phyloP scores from a whole-genome alignment of 2,329 filamentous ascomycete species.

The Purpureocillium lavendulum region DNA sequence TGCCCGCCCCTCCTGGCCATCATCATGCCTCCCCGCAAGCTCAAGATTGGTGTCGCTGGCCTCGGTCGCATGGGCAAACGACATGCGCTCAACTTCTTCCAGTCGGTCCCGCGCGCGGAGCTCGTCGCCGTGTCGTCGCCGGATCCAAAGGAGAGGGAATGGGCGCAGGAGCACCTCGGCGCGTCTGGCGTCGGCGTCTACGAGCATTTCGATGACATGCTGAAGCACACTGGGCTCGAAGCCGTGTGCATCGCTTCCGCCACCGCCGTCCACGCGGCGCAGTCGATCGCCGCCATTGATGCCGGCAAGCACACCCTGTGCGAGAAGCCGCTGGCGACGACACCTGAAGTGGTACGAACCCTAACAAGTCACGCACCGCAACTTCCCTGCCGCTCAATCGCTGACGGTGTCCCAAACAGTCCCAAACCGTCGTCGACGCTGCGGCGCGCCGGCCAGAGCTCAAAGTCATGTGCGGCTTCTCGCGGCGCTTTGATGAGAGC shows the following conservation, averaged over 20 bases:
- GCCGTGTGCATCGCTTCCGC: slow-evolving; percentile 31
- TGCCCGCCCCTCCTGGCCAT: no score
- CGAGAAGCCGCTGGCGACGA: slow-evolving; percentile 52
- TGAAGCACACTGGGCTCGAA: slow-evolving; percentile 25
- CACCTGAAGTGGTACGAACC: slow-evolving; percentile 45
- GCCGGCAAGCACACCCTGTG: slow-evolving; percentile 47
- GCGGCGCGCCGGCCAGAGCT: slow-evolving; percentile 45
- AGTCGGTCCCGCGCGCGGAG: slow-evolving; percentile 35
- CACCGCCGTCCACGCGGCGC: slow-evolving; percentile 47
- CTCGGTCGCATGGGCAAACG: slow-evolving; percentile 45
- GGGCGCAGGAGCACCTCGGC: slow-evolving; percentile 33
- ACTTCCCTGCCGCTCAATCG: no score
- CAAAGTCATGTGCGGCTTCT: slow-evolving; percentile 45
- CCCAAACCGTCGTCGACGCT: slow-evolving; percentile 47
- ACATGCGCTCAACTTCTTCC: slow-evolving; percentile 40
- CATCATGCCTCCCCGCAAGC: slow-evolving; percentile 16
- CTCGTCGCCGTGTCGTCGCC: slow-evolving; percentile 41
- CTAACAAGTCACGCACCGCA: no score
- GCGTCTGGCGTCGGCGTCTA: slow-evolving; percentile 36
- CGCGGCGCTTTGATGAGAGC: slow-evolving; percentile 46
- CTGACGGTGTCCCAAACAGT: slow-evolving; percentile 24
- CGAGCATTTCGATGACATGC: slow-evolving; percentile 36
- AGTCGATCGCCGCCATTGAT: slow-evolving; percentile 46
- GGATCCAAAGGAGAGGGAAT: slow-evolving; percentile 32
- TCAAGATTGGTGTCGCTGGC: slow-evolving; percentile 37